Evolutionary conservation across 345 rosid genomes (phyloP), one percentile per base, ranked within the genome.

Genomic region (Eucalyptus regnans): DNA sequence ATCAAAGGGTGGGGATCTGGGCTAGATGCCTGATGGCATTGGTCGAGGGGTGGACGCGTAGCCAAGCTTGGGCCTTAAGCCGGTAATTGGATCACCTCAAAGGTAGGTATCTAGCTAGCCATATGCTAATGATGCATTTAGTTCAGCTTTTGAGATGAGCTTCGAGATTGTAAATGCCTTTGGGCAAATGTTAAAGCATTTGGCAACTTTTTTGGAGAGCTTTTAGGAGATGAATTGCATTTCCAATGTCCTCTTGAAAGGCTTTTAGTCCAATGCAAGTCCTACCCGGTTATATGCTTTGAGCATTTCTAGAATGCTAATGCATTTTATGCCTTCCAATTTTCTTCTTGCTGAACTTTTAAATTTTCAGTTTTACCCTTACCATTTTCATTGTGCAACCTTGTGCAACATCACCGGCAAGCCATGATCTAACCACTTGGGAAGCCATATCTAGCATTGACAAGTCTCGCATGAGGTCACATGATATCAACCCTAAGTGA

Each of bases 401-500:
- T 64, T 15, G 37, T 7, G 41, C 20, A 13, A 64, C 10, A 8
- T 64, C 41, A 15, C 1, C 0, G 3, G 10, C 41, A 14, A 64
- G 76, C 41, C 58, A 52, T 52, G 58, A 52, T 20, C 25, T 7
- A 52, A 52, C 58, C 41, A 15, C 0, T 4, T 4, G 3, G 18
- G 41, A n/a, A 64, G 6, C 41, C 18, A n/a, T 7, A n/a, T 7
- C 41, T 64, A 64, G 37, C 5, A 17, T 64, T n/a, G 20, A 33
- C 10, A 17, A 64, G 20, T 15, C 41, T n/a, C 0, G 3, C 76
- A 2, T n/a, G 2, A 64, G 37, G 76, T 64, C 3, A 0, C 41
- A 14, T 1, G 25, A 20, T 52, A 20, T 20, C 1, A 3, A 64
- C 41, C 37, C 20, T 7, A 64, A 4, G 37, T 7, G 17, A 13